Evolutionary conservation across 2,329 filamentous ascomycete species (phyloP).

Genomic region (Neobulgaria alba): DNA sequence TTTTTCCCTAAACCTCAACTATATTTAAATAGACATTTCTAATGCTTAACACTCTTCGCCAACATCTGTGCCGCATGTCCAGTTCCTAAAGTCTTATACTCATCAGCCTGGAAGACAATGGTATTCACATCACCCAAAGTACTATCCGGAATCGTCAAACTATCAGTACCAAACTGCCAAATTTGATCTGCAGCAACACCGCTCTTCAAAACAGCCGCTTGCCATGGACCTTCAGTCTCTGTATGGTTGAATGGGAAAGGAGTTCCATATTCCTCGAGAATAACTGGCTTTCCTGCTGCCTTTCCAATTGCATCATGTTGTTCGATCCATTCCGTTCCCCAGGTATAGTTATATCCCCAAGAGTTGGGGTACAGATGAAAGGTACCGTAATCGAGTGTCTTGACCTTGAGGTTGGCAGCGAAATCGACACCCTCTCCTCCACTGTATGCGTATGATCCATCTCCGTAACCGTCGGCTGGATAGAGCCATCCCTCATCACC

Average conservation of each 20-base stretch:
- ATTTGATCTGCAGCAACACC: conserved; percentile 22
- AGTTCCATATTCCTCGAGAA: conserved; percentile 34
- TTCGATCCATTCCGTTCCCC: conserved; percentile 40
- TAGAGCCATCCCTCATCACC: conserved; percentile 53
- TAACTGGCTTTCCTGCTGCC: conserved; percentile 32
- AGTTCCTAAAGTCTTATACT: conserved; percentile 17
- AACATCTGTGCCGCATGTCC: conserved; percentile 19
- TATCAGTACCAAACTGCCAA: conserved; percentile 22
- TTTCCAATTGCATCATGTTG: conserved; percentile 34
- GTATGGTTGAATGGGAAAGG: conserved; percentile 20
- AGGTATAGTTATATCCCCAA: conserved; percentile 33
- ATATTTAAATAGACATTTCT: neutral
- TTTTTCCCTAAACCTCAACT: neutral
- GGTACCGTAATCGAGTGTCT: neutral
- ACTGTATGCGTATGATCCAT: conserved; percentile 36
- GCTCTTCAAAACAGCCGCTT: conserved; percentile 16
- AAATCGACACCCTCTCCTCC: neutral
- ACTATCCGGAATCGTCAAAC: conserved; percentile 10
- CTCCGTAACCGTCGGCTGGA: conserved; percentile 25
- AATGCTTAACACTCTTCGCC: conserved; percentile 12
- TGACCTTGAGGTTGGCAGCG: neutral
- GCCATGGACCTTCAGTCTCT: conserved; percentile 19
- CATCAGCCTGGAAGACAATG: conserved; percentile 18
- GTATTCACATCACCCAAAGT: conserved; percentile 19
- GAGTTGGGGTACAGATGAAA: conserved; percentile 42